Percentiles rank a stretch among this genome's conserved stretches.
Conservation (phyloP, 306 rosid species). For the Castanea crenata region DNA sequence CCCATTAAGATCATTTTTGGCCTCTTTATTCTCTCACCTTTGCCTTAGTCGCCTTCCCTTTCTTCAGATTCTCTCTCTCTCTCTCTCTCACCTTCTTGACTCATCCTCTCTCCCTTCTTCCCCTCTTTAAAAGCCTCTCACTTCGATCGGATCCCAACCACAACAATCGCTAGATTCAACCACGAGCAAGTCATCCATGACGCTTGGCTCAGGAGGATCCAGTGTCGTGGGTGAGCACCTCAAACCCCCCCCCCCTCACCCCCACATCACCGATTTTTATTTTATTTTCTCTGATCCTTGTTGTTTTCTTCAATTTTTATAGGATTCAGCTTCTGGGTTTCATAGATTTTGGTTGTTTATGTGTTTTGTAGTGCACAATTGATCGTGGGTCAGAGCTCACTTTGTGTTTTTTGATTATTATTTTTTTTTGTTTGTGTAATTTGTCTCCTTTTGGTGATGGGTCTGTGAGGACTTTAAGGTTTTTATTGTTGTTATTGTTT, state of each 20-base stretch:
- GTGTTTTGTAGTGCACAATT: slow-evolving; percentile 24
- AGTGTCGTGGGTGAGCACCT: slow-evolving; percentile 86
- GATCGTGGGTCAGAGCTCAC: neutral
- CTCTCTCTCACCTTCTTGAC: slow-evolving; percentile 13
- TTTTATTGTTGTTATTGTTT: neutral
- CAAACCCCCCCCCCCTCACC: neutral
- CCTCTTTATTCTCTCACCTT: slow-evolving; percentile 34
- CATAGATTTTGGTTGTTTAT: slow-evolving; percentile 1
- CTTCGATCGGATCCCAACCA: slow-evolving; percentile 61
- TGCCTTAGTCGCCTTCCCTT: slow-evolving; percentile 28
- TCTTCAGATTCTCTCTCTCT: slow-evolving; percentile 18
- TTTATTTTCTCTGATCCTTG: slow-evolving; percentile 7
- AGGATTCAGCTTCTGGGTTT: neutral
- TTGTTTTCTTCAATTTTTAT: neutral
- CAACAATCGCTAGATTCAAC: slow-evolving; percentile 15
- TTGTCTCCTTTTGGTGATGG: neutral
- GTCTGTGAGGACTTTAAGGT: slow-evolving; percentile 1
- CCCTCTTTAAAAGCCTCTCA: slow-evolving; percentile 8
- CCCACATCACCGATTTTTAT: neutral
- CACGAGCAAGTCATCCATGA: slow-evolving; percentile 56
- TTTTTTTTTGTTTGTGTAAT: neutral
- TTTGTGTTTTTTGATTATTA: neutral
- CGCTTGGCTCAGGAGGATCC: slow-evolving; percentile 98
- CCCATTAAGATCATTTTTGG: slow-evolving; percentile 9
- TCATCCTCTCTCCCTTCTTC: slow-evolving; percentile 13